Percentiles rank a stretch among this genome's conserved stretches.
Conservation (phyloP, 2,329 filamentous ascomycete genomes). For the Ceratocystiopsis brevicomis region DNA sequence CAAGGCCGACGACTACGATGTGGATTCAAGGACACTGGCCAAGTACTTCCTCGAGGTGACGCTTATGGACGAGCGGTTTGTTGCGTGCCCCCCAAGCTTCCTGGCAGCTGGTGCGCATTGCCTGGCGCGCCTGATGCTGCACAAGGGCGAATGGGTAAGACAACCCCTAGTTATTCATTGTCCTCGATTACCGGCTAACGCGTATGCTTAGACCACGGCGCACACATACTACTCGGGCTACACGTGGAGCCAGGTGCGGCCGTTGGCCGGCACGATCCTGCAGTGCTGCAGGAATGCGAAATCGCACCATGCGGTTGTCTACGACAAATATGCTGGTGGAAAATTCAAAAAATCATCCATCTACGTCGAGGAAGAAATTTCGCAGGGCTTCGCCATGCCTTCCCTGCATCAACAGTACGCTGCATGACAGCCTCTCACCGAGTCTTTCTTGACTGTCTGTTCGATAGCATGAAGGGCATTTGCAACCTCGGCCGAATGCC, state of each 20-base stretch:
- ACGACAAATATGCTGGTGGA: constrained; percentile 77
- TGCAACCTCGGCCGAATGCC: neutral
- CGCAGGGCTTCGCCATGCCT: constrained; percentile 35
- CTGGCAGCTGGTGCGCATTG: constrained; percentile 84
- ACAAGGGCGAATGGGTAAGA: constrained; percentile 78
- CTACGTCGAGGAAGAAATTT: constrained; percentile 60
- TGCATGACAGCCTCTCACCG: neutral
- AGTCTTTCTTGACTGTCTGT: neutral
- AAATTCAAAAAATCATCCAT: constrained; percentile 70
- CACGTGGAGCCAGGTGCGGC: constrained; percentile 66
- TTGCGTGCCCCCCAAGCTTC: constrained; percentile 78
- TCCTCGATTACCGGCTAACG: neutral
- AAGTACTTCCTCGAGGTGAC: constrained; percentile 97
- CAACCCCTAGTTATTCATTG: neutral
- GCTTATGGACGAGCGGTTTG: constrained; percentile 95
- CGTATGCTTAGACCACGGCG: constrained; percentile 36
- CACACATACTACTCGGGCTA: constrained; percentile 92
- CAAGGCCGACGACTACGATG: constrained; percentile 94
- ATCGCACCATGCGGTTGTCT: constrained; percentile 72
- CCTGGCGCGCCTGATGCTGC: constrained; percentile 69
- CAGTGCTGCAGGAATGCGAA: constrained; percentile 72
- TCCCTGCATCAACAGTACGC: constrained; percentile 11
- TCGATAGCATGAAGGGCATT: neutral
- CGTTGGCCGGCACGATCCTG: constrained; percentile 57
- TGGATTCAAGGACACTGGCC: constrained; percentile 83